Base-by-base conservation (phyloP, 768 basidiomycete species). In the Mycena capillaripes region DNA sequence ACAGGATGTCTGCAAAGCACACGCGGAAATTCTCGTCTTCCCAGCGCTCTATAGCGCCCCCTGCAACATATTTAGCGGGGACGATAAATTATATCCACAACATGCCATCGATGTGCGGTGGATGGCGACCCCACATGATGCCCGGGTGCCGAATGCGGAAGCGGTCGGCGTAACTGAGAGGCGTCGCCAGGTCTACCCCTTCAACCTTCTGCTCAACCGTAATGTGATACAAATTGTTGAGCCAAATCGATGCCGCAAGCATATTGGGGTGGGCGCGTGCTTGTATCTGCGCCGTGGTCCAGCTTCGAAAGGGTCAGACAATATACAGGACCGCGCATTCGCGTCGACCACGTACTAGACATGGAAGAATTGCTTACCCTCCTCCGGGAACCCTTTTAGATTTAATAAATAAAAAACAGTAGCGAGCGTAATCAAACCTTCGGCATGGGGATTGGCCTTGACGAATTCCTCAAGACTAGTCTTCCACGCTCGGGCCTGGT, bases 141-240 rank as follows among this genome's bases (percentile, higher is more conserved):
- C 89, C 90, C 0, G 91, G 89, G 71, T 88, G 87, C 25, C 91
- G 85, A 66, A 92, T 91, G n/a, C 89, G 86, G 77, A 90, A 88
- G 14, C 89, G 85, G 77, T 92, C 91, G 0, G 90, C 89, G 67
- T 93, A 92, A 38, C 79, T 83, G 55, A 92, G 79, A 23, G 90
- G 89, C 7, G 86, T 84, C 7, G 82, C 79, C 46, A 90, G 83
- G 68, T 90, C 87, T 23, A 91, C 86, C 17, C 84, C 85, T 19
- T 87, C 85, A 16, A 82, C 68, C 17, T 72, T 78, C 27, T 78
- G 77, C 5, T 77, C 82, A 2, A 80, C 78, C 40, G 80, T 80
- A 44, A 76, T 69, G 44, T 84, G 85, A 76, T 88, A 89, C 48
- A 89, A 76, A n/a, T 83, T 84, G 79, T 89, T 90, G 63, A 88